phyloP scores from a whole-genome alignment of 768 basidiomycete genomes.

The Pleurotus tuber-regium region DNA sequence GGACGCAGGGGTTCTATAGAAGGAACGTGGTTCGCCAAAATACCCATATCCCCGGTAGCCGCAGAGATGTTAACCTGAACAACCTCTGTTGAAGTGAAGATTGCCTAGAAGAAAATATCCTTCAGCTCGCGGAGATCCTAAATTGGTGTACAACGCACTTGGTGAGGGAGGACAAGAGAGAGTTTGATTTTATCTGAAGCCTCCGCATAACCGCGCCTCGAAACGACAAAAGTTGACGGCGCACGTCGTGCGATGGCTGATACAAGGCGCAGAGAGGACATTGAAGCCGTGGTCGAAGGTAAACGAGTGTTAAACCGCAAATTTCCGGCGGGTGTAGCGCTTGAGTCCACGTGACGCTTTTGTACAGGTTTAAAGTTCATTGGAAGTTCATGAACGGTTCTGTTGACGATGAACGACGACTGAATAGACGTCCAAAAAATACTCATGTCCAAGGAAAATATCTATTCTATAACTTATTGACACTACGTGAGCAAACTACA shows the following conservation, averaged over 20 bases:
- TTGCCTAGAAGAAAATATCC: too few species aligned
- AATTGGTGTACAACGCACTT: constrained; percentile 64
- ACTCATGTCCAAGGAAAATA: too few species aligned
- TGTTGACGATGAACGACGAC: not conserved
- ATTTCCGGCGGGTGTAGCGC: not conserved
- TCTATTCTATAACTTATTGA: not conserved
- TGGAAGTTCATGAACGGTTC: too few species aligned
- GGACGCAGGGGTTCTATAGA: constrained; percentile 95
- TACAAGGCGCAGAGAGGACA: constrained; percentile 76
- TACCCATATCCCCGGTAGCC: constrained; percentile 97
- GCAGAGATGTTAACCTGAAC: constrained; percentile 95
- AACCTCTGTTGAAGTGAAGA: constrained; percentile 89
- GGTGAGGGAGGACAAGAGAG: constrained; percentile 91
- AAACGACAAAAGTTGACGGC: constrained; percentile 47
- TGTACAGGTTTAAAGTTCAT: too few species aligned
- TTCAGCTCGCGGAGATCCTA: too few species aligned
- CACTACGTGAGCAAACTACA: constrained; percentile 17
- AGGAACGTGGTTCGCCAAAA: constrained; percentile 97
- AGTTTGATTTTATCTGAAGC: constrained; percentile 88
- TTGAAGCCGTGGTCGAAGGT: constrained; percentile 32
- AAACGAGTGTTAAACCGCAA: constrained; percentile 8
- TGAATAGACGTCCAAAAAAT: not conserved
- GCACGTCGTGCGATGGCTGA: constrained; percentile 61
- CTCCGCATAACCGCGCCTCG: constrained; percentile 89
- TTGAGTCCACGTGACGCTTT: constrained; percentile 17